Percentiles rank a stretch among this genome's conserved stretches.
Evolutionary conservation across 352 stramenopile genomes (phyloP).

Genomic region (Phytophthora sansomeana): DNA sequence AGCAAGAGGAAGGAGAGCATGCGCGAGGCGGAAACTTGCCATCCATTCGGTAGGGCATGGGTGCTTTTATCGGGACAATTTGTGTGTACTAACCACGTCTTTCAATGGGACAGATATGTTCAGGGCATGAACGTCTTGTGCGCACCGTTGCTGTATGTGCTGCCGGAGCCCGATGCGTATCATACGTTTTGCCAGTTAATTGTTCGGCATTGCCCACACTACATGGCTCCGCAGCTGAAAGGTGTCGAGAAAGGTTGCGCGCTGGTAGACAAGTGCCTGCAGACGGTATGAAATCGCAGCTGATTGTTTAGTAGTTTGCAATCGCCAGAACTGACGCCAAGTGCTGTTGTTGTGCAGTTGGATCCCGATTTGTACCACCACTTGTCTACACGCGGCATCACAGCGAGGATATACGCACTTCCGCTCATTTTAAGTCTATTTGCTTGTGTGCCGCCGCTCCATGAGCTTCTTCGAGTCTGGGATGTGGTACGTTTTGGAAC

Average conservation of each 20-base stretch:
- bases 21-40: conserved; percentile 41
- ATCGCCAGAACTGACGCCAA: neutral
- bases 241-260: conserved; percentile 84
- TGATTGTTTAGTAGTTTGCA: neutral
- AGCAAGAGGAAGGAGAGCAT: conserved; percentile 28
- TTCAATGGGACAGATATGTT: conserved; percentile 83
- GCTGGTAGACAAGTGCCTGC: conserved; percentile 83
- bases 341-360: conserved; percentile 46
- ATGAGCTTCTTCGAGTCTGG: conserved; percentile 91
- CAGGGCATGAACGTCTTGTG: conserved; percentile 94
- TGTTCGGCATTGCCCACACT: conserved; percentile 88
- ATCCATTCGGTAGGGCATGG: conserved; percentile 44
- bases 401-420: conserved; percentile 87
- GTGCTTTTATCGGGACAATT: too few species aligned
- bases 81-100: too few species aligned
- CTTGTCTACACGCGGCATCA: conserved; percentile 78
- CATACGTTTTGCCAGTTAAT: conserved; percentile 91
- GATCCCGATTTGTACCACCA: conserved; percentile 87
- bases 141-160: conserved; percentile 92
- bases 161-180: conserved; percentile 92
- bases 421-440: conserved; percentile 91
- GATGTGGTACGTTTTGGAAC: conserved; percentile 70
- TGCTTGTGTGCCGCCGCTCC: conserved; percentile 89
- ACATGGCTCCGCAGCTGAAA: conserved; percentile 90
- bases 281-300: conserved; percentile 52